Evolutionary conservation across 2,329 filamentous ascomycete species (phyloP).

Genomic region (Fusarium brevicatenulatum): DNA sequence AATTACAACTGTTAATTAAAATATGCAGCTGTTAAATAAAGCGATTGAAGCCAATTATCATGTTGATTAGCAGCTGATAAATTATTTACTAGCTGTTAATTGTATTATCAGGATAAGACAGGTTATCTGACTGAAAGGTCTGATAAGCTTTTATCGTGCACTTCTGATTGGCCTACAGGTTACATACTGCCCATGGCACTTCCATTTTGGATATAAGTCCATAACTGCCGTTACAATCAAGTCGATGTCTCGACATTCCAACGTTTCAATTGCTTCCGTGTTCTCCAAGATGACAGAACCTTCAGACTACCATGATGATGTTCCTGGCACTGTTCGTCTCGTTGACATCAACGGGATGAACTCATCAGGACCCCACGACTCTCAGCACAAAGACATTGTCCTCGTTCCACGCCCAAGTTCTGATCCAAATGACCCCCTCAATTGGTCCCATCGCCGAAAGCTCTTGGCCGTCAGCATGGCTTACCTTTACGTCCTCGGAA

Average conservation of each 20-base stretch:
- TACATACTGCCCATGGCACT: not conserved
- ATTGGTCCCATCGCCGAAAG: not conserved
- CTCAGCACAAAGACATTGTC: conserved; percentile 3
- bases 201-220: not conserved
- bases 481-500: conserved; percentile 1
- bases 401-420: not conserved
- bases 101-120: not conserved
- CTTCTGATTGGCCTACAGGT: not conserved
- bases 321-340: conserved; percentile 1
- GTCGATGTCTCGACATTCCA: too few species aligned
- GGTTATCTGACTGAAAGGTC: not conserved
- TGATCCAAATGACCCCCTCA: conserved; percentile 1
- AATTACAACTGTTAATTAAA: not conserved
- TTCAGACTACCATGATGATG: not conserved
- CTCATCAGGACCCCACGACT: not conserved
- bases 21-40: not conserved
- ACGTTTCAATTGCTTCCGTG: not conserved
- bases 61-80: not conserved
- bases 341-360: conserved; percentile 4
- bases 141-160: not conserved
- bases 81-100: not conserved
- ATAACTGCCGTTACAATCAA: not conserved
- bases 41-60: fast-evolving
- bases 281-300: not conserved
- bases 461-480: not conserved